Evolutionary conservation across 352 stramenopile genomes (phyloP), one percentile per base, ranked within the genome.

Genomic region (Elongisporangium prolatum): DNA sequence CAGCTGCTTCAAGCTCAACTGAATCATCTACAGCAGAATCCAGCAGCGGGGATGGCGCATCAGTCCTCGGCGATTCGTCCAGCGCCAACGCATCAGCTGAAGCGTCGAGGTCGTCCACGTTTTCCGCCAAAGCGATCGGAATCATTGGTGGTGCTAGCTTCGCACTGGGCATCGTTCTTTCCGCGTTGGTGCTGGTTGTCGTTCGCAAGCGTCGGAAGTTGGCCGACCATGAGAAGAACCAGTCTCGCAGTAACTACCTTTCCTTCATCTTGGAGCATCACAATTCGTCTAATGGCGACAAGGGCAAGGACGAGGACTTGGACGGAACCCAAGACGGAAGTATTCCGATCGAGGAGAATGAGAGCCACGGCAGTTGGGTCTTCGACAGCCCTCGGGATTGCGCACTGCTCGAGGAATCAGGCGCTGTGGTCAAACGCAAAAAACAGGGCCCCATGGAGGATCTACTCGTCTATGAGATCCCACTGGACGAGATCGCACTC

Each of bases 381-480:
- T 86, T 86, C 59, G 75, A 75, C 13, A 86, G 66, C 24, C 68
- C 73, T 40, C 4, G 38, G 22, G 44, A 69, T 57, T 60, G 52
- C 22, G 59, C 57, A 16, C 61, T 61, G 8, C 53, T 69, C 40
- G 67, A 78, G 56, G 69, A 70, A 52, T 76, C 76, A 44, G 77
- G 84, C 21, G 67, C 67, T 0, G 81, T 91, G 10, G 81, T 79
- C 34, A 78, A 72, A 37, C 64, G 73, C 24, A 79, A 80, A 28
- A 77, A 69, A 25, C 80, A 79, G 34, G 74, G 77, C 38, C 62
- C 81, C 21, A 50, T 89, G 20, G 81, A 91, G 25, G 81, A 91
- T 44, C 60, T 91, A 17, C 70, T 91, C 7, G 81, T 89, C 54
- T 91, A 77, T 52, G 81, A 91, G 60, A 91, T 91, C 25, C 79